Percentiles rank a stretch among this genome's conserved stretches.
Evolutionary conservation across 257 asterid species (phyloP).

Genomic region (Nicotiana sylvestris): DNA sequence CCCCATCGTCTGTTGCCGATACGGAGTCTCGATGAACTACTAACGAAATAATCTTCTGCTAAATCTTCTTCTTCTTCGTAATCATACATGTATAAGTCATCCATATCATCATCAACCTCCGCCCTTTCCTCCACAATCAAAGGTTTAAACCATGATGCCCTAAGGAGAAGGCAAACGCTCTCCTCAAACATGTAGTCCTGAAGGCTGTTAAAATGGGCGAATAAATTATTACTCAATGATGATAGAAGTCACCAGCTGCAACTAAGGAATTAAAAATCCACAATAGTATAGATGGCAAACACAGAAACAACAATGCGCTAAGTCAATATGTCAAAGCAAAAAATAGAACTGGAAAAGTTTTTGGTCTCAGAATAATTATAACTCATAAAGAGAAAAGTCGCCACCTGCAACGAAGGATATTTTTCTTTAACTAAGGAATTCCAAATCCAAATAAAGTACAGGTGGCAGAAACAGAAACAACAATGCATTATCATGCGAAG

Average conservation of each 20-base stretch:
- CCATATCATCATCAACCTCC: constrained; percentile 48
- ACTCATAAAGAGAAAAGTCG: too few species aligned
- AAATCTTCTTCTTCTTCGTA: constrained; percentile 43
- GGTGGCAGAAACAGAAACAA: background rate
- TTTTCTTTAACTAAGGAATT: too few species aligned
- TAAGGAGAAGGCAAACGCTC: constrained; percentile 87
- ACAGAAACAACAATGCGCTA: background rate
- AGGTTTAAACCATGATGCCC: constrained; percentile 90
- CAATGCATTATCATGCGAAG: background rate
- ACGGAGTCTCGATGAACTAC: constrained; percentile 51
- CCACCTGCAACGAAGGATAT: too few species aligned
- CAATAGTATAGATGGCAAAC: background rate
- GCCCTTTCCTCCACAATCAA: constrained; percentile 59
- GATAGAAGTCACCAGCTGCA: background rate
- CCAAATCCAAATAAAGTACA: too few species aligned
- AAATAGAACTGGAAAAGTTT: background rate
- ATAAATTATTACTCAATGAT: background rate
- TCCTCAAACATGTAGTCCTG: constrained; percentile 91
- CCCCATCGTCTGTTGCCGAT: constrained; percentile 89
- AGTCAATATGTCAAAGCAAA: background rate
- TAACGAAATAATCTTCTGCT: constrained; percentile 46
- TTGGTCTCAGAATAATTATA: too few species aligned
- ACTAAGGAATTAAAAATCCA: background rate
- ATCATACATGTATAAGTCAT: constrained; percentile 32
- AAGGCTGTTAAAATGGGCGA: constrained; percentile 35